Base-by-base conservation (phyloP, 352 stramenopile species). In the Pythium dissotocum region DNA sequence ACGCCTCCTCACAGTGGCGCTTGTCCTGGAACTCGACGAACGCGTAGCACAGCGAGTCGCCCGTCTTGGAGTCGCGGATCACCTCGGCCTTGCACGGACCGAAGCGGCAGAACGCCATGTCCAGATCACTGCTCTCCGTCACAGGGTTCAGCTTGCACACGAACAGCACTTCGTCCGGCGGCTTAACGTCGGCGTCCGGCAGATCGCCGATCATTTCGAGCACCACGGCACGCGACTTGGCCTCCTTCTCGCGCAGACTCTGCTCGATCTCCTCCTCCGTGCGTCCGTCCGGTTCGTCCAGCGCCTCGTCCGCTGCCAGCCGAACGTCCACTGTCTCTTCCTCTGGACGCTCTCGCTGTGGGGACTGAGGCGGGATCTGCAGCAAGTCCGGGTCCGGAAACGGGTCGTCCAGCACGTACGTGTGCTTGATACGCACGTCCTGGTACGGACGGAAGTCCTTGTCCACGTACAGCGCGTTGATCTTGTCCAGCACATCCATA, bases 151-250 rank as follows among this genome's bases (percentile, higher is more conserved):
- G 76, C 61, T 98, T 95, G 78, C 96, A 99, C 58, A 99, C 95
- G 72, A 99, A 99, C 0, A 99, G 82, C 14, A 99, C 97, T 69
- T 99, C 98, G 70, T 99, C 97, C 0, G 97, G 97, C 6, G 97
- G 97, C 69, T 97, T 97, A 6, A 98, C 90, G 52, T 99, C 98
- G 9, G 97, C 97, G 63, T 98, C 93, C 0, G 97, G 98, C 30
- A 99, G 77, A 75, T 99, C 98, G 13, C 98, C 98, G 46, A 99
- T 94, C 95, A 99, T 99, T 78, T 99, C 98, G 18, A 99, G 82
- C 54, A 99, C 96, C 18, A 99, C 96, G 0, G 97, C 97, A 32
- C 96, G 87, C 32, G 89, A 98, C 64, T 98, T 96, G 58, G 97
- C 96, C 65, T 99, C 94, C 63, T 97, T 96, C 69, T 97, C 83